Evolutionary conservation across 345 rosid genomes (phyloP), one percentile per base, ranked within the genome.

Genomic region (Populus simonii): DNA sequence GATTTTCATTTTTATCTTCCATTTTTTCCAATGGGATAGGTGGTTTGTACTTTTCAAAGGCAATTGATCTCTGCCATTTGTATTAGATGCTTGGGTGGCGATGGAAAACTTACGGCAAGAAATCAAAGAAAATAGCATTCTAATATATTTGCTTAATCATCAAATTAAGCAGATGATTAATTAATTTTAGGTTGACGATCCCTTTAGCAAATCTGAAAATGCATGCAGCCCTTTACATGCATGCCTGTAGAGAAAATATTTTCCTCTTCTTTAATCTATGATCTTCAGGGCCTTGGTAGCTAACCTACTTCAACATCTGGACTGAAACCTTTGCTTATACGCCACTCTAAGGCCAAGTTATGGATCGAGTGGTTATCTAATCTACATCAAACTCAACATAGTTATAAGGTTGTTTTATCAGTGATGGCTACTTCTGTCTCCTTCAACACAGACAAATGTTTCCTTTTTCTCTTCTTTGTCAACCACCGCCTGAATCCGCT

Each of bases 301-400:
- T 27, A 75, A 71, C 72, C 67, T 43, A 45, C 39, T 31, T 70
- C 53, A 36, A 61, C 3, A 8, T 57, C 51, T 68, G 59, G 43
- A 55, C 61, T 25, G 55, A 12, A 36, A 17, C 69, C 29, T 51
- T 87, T 81, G 85, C 88, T 87, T 85, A 74, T 38, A 87, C 81
- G 79, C 78, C 78, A 87, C 83, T 80, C 79, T 31, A 71, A 55
- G 62, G 11, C 17, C 68, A 68, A 36, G 43, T 10, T 41, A 41
- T 17, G 22, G 15, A 22, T 36, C 66, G 36, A 72, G 83, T 76
- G 25, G 86, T 82, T 87, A 65, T 3, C 38, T 76, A 76, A 82
- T 84, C 86, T 17, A 53, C 70, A 47, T 80, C 84, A 73, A 20
- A 31, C 22, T 11, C 53, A 29, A 6, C 66, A 29, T 43, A 31